phyloP scores from a whole-genome alignment of 176 grass and related monocot species.

The Carex parvula region DNA sequence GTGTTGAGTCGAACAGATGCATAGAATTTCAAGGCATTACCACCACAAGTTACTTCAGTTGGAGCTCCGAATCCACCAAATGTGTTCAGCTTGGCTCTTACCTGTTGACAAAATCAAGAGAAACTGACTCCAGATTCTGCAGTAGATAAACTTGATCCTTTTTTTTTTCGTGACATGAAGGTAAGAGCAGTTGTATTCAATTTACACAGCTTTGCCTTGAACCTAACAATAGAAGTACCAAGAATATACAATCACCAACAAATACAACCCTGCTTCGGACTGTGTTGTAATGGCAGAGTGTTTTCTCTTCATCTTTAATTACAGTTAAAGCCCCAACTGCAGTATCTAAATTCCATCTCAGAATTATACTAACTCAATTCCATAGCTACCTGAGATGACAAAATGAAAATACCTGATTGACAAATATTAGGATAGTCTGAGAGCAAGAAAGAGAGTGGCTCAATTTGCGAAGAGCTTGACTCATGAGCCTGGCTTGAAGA shows the following conservation, averaged over 20 bases:
- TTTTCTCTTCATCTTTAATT: neutral
- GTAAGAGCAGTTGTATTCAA: slow-evolving; percentile 12
- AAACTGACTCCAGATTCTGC: neutral
- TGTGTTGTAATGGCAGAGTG: neutral
- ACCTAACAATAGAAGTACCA: neutral
- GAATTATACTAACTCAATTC: neutral
- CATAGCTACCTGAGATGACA: neutral
- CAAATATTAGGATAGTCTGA: slow-evolving; percentile 44
- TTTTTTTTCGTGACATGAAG: neutral
- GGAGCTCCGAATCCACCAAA: slow-evolving; percentile 46
- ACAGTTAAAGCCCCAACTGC: neutral
- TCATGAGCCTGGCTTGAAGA: slow-evolving; percentile 54
- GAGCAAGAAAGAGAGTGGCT: slow-evolving; percentile 41
- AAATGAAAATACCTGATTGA: slow-evolving; percentile 38
- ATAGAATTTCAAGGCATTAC: slow-evolving; percentile 58
- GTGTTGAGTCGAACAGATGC: slow-evolving; percentile 46
- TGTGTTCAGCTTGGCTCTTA: slow-evolving; percentile 45
- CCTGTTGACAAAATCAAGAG: slow-evolving; percentile 25
- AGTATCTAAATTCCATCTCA: neutral
- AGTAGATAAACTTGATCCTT: neutral
- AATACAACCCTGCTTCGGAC: neutral
- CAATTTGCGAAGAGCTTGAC: slow-evolving; percentile 47
- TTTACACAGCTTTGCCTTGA: neutral
- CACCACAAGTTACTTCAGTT: slow-evolving; percentile 45
- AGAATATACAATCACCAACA: slow-evolving; percentile 2